Conservation (phyloP, 805 yeast species). For the Saccharomycopsis javanensis region DNA sequence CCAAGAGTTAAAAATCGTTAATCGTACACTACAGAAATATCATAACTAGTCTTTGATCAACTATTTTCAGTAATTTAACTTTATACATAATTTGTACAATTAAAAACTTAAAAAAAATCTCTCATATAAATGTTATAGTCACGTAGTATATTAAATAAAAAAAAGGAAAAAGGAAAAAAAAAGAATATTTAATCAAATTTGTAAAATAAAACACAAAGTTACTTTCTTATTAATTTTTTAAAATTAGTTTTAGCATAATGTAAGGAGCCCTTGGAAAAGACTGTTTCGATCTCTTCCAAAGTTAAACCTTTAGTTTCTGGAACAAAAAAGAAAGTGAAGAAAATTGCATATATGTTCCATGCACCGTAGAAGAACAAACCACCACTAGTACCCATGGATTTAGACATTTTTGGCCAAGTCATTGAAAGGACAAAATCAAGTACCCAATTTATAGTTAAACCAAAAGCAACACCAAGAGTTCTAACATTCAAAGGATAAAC, state of each 20-base stretch:
- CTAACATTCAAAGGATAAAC: constrained; percentile 41
- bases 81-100: too few species aligned
- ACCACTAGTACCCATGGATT: constrained; percentile 37
- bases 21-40: too few species aligned
- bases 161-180: not conserved
- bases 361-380: constrained; percentile 45
- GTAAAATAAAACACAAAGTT: too few species aligned
- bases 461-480: constrained; percentile 41
- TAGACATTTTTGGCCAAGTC: constrained; percentile 40
- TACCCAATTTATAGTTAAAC: constrained; percentile 37
- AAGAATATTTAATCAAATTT: not conserved
- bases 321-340: constrained; percentile 55
- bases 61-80: too few species aligned
- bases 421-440: constrained; percentile 39
- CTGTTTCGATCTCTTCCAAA: constrained; percentile 73
- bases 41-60: too few species aligned
- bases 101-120: too few species aligned
- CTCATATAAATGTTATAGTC: too few species aligned
- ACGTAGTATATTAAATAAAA: too few species aligned
- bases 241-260: constrained; percentile 14
- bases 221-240: constrained; percentile 1
- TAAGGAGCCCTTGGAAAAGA: constrained; percentile 49
- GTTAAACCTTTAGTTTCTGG: constrained; percentile 74
- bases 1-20: too few species aligned
- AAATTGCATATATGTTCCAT: constrained; percentile 48